Evolutionary conservation across 83 land plant species (phyloP).

Genomic region (Larix sibirica): DNA sequence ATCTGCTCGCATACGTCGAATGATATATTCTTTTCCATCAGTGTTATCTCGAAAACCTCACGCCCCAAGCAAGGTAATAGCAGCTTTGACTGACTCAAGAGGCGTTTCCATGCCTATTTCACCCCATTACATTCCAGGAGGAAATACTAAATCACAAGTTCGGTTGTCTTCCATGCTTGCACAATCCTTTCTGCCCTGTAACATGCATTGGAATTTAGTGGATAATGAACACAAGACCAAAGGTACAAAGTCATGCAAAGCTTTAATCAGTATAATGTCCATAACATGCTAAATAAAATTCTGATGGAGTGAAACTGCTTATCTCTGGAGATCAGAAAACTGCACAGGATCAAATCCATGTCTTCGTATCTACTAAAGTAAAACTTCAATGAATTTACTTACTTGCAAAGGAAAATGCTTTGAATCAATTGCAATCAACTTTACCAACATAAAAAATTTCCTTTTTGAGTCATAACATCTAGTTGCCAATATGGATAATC

Average conservation of each 20-base stretch:
- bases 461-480: neutral
- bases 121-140: slow-evolving; percentile 54
- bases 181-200: slow-evolving; percentile 1
- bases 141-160: neutral
- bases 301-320: neutral
- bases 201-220: neutral
- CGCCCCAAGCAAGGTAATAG: slow-evolving; percentile 67
- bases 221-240: neutral
- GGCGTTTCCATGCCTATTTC: slow-evolving; percentile 75
- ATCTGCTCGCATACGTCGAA: too few relatives aligned
- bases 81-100: slow-evolving; percentile 75
- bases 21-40: slow-evolving; percentile 10
- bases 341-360: neutral
- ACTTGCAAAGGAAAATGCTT: neutral
- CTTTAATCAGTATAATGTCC: neutral
- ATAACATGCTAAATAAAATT: neutral
- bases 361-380: neutral
- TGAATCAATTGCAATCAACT: neutral
- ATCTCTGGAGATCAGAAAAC: neutral
- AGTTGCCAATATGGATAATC: too few relatives aligned
- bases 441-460: neutral
- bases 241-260: neutral
- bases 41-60: slow-evolving; percentile 39
- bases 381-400: neutral
- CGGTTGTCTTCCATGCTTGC: neutral